Evolutionary conservation across 2,329 filamentous ascomycete species (phyloP).

Genomic region (Neofusicoccum sp.): DNA sequence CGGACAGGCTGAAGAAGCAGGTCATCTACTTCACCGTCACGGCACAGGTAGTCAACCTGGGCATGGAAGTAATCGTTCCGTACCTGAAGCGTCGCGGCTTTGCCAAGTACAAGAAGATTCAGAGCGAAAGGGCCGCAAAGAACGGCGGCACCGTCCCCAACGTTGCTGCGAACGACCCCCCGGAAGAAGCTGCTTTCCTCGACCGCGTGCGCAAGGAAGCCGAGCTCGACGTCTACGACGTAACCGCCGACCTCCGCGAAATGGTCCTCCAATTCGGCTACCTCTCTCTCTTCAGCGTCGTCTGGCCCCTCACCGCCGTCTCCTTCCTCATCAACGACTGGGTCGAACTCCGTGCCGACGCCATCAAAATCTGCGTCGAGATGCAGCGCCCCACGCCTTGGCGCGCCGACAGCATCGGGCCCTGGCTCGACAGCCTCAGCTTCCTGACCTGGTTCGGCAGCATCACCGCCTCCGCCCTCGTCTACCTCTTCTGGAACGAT

Average conservation of each 20-base stretch:
- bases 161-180: conserved; percentile 62
- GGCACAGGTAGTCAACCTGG: conserved; percentile 86
- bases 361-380: conserved; percentile 88
- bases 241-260: conserved; percentile 86
- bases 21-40: conserved; percentile 97
- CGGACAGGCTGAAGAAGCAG: conserved; percentile 80
- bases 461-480: conserved; percentile 81
- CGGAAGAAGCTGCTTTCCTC: conserved; percentile 81
- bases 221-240: conserved; percentile 81
- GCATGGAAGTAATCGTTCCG: conserved; percentile 81
- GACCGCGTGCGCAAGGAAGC: conserved; percentile 80
- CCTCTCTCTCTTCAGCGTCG: conserved; percentile 84
- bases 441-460: conserved; percentile 95
- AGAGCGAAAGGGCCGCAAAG: conserved; percentile 60
- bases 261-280: conserved; percentile 93
- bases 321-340: conserved; percentile 95
- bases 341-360: conserved; percentile 90
- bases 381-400: conserved; percentile 88
- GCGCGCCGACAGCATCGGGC: conserved; percentile 90
- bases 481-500: conserved; percentile 77
- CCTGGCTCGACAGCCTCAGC: conserved; percentile 82
- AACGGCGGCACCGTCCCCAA: conserved; percentile 56
- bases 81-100: conserved; percentile 79
- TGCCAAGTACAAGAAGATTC: conserved; percentile 76
- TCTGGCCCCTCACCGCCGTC: conserved; percentile 90